Conservation (phyloP, 371 early-diverging fungal species). For the Mucor racemosus region DNA sequence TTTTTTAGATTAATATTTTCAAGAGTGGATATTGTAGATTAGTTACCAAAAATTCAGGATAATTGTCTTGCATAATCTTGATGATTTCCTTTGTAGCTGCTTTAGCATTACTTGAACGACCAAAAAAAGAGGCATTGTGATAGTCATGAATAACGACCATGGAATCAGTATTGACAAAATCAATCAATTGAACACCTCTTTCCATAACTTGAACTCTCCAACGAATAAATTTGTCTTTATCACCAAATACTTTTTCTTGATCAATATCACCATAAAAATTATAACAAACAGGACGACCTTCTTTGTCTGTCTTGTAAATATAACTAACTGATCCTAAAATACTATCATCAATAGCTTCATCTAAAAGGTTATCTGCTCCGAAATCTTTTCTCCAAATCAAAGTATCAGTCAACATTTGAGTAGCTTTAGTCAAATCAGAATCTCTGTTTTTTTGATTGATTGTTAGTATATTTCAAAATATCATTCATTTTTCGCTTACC, state of each 20-base stretch:
- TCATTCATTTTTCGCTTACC: conserved; percentile 26
- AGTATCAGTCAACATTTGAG: conserved; percentile 55
- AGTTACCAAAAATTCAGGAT: conserved; percentile 64
- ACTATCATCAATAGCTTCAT: conserved; percentile 54
- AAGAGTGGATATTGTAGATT: not conserved
- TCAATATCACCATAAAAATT: conserved; percentile 64
- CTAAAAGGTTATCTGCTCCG: conserved; percentile 45
- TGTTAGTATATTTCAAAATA: not conserved
- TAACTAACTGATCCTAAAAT: conserved; percentile 57
- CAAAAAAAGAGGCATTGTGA: conserved; percentile 53
- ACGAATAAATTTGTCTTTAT: conserved; percentile 58
- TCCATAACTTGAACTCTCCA: conserved; percentile 70
- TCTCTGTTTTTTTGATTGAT: conserved; percentile 26
- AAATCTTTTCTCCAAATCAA: conserved; percentile 63
- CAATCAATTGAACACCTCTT: conserved; percentile 54
- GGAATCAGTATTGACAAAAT: conserved; percentile 57
- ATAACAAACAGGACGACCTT: conserved; percentile 65
- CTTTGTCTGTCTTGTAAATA: conserved; percentile 52
- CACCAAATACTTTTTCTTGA: conserved; percentile 63
- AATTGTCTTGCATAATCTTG: conserved; percentile 65
- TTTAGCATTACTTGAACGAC: conserved; percentile 55
- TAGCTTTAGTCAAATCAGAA: conserved; percentile 40
- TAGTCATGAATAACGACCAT: conserved; percentile 70
- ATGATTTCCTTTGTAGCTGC: conserved; percentile 60
- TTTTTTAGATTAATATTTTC: not conserved